Percentiles rank a stretch among this genome's conserved stretches.
Evolutionary conservation across 2,329 filamentous ascomycete genomes (phyloP).

Genomic region (Stagonosporopsis cucurbitacearum): DNA sequence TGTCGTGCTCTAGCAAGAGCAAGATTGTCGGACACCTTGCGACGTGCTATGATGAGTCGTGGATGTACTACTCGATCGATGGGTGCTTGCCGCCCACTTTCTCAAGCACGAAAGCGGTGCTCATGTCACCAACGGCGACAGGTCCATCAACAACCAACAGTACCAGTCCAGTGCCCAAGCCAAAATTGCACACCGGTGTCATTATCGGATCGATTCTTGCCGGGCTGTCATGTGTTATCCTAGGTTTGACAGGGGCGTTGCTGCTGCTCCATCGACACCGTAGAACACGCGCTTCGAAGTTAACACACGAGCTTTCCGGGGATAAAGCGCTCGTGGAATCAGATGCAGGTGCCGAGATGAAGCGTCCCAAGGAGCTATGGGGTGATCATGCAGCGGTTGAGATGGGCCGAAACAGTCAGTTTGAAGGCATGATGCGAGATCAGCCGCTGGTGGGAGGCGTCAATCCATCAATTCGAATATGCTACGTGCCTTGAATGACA

Average conservation of each 20-base stretch:
- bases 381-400: conserved; percentile 26
- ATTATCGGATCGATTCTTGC: conserved; percentile 29
- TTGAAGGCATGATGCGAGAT: conserved; percentile 11
- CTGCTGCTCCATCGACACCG: conserved; percentile 15
- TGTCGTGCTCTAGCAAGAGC: conserved; percentile 26
- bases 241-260: conserved; percentile 20
- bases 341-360: conserved; percentile 18
- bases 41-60: conserved; percentile 37
- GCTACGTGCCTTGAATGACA: conserved; percentile 1
- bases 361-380: conserved; percentile 22
- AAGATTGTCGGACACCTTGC: conserved; percentile 29
- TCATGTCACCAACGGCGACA: background rate
- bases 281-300: background rate
- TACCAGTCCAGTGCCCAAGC: conserved; percentile 1
- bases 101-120: conserved; percentile 1
- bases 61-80: conserved; percentile 40
- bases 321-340: conserved; percentile 23
- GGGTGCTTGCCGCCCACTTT: conserved; percentile 23
- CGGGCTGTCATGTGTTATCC: conserved; percentile 19
- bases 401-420: conserved; percentile 33
- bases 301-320: conserved; percentile 27
- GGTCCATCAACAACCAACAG: conserved; percentile 8
- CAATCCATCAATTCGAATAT: conserved; percentile 4
- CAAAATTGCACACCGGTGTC: conserved; percentile 12
- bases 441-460: background rate